Conservation (phyloP, 2,329 filamentous ascomycete species). For the Celoporthe dispersa region DNA sequence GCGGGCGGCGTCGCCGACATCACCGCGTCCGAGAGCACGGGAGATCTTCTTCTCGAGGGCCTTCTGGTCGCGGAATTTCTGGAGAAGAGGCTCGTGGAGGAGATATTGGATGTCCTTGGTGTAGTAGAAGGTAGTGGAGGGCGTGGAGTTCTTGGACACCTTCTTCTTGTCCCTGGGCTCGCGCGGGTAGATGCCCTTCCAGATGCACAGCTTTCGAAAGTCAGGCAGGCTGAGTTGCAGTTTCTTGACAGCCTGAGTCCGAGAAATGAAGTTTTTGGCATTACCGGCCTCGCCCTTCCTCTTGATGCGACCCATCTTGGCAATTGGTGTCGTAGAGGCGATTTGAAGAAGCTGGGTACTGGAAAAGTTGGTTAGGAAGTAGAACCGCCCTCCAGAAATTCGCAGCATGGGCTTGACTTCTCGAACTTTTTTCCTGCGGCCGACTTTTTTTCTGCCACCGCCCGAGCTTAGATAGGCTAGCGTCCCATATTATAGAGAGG, state of each 20-base stretch:
- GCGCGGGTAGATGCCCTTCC: slow-evolving; percentile 98
- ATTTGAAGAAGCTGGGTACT: slow-evolving; percentile 24
- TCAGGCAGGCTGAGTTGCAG: slow-evolving; percentile 96
- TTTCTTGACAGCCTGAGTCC: slow-evolving; percentile 96
- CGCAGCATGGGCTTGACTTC: slow-evolving; percentile 15
- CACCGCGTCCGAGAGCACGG: slow-evolving; percentile 85
- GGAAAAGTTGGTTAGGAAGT: slow-evolving; percentile 3
- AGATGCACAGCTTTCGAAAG: slow-evolving; percentile 98
- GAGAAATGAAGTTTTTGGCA: slow-evolving; percentile 97
- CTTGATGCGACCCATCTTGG: slow-evolving; percentile 75
- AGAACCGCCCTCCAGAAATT: not conserved
- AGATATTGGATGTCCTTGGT: slow-evolving; percentile 98
- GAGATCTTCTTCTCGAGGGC: slow-evolving; percentile 97
- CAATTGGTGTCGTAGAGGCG: not conserved
- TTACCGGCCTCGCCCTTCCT: slow-evolving; percentile 91
- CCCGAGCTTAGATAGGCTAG: slow-evolving; percentile 11
- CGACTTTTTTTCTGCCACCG: slow-evolving; percentile 31
- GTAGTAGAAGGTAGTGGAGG: slow-evolving; percentile 89
- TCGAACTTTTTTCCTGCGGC: slow-evolving; percentile 35
- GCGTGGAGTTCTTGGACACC: slow-evolving; percentile 86
- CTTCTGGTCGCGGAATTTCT: slow-evolving; percentile 97
- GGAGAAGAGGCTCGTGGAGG: slow-evolving; percentile 90
- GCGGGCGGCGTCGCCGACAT: slow-evolving; percentile 85
- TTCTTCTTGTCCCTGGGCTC: slow-evolving; percentile 98
- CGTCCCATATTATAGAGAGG: not conserved